phyloP scores from a whole-genome alignment of 192 early-diverging fungal genomes.

The Backusella sp. region DNA sequence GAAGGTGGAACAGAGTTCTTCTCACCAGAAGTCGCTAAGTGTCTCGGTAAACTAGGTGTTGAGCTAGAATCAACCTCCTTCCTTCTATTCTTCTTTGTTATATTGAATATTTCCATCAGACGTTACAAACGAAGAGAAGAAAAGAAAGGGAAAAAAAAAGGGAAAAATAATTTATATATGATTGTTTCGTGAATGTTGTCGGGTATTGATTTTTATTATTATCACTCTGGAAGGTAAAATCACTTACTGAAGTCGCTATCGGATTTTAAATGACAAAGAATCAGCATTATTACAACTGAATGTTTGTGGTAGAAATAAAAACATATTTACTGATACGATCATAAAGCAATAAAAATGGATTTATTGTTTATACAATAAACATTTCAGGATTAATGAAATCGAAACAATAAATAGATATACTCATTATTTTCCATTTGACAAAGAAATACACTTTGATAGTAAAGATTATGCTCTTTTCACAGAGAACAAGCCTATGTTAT shows the following conservation, averaged over 20 bases:
- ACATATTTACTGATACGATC: neutral
- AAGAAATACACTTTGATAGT: neutral
- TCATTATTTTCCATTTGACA: neutral
- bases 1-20: constrained; percentile 7
- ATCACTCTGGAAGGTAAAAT: neutral
- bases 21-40: neutral
- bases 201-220: constrained; percentile 5
- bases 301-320: neutral
- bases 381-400: neutral
- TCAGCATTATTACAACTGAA: neutral
- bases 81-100: constrained; percentile 13
- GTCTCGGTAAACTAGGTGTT: neutral
- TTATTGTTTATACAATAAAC: neutral
- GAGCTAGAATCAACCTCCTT: constrained; percentile 3
- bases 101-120: constrained; percentile 19
- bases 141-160: constrained; percentile 1
- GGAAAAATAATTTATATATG: constrained; percentile 1
- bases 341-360: neutral
- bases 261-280: neutral
- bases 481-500: neutral
- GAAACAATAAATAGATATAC: neutral
- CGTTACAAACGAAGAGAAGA: constrained; percentile 8
- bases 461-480: neutral
- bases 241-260: neutral
- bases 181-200: neutral